Evolutionary conservation across 2,329 filamentous ascomycete genomes (phyloP), one percentile per base, ranked within the genome.

Genomic region (Trichoderma harzianum): DNA sequence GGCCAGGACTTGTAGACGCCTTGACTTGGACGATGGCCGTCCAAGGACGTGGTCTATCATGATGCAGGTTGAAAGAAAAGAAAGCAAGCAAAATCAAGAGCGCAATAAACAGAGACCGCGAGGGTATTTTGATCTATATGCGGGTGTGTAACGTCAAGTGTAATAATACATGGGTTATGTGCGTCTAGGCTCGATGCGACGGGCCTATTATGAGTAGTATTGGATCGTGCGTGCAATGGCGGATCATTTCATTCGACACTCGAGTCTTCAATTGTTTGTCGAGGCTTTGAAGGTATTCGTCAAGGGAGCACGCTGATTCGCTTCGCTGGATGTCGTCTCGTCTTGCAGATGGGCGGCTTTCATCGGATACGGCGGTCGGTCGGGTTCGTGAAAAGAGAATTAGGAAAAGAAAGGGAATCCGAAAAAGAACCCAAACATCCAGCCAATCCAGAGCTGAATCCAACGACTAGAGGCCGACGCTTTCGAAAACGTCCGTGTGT

Each of bases 21-120:
- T 90, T 78, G 97, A 97, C 84, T 95, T 93, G 78, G 93, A 90
- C 73, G 95, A 98, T 39, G 95, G 95, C 75, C 94, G 91, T 74
- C 95, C 95, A 63, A 98, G 86, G 71, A 98, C 92, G 86, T 98
- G 95, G 82, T 98, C 95, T 90, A 90, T 83, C 88, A 90, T 90
- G 72, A 67, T 76, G 53, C 30, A 24, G 7, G 26, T 4, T 7
- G 61, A 28, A 47, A 43, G 10, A 63, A 32, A 32, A n/a, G 21
- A 58, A 26, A 39, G 21, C 14, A n/a, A 10, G n/a, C 4, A 53
- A 39, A 57, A 24, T 7, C 47, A 16, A 14, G n/a, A n/a, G 16
- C 14, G 47, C n/a, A 61, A 61, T 32, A 43, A 51, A 60, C 36
- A 61, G n/a, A 47, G 34, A 28, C 28, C 55, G 55, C 39, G 55